phyloP scores from a whole-genome alignment of 1,284 basidiomycete species.

The Pseudozyma hubeiensis region DNA sequence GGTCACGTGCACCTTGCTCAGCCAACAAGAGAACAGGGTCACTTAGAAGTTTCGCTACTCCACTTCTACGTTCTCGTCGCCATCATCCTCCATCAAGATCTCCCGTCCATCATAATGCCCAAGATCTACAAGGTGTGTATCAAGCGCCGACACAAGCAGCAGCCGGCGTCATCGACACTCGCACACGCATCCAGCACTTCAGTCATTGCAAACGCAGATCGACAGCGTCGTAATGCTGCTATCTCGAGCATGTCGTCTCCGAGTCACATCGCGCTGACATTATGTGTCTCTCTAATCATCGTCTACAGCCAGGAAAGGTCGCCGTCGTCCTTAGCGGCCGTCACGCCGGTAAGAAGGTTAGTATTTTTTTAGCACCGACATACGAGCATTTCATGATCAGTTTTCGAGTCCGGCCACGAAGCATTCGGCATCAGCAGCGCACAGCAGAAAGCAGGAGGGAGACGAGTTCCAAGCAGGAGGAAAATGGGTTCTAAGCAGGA shows the following conservation, averaged over 20 bases:
- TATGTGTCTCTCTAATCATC: conserved; percentile 21
- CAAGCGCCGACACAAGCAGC: conserved; percentile 11
- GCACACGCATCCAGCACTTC: conserved; percentile 4
- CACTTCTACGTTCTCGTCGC: conserved; percentile 44
- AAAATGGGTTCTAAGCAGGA: too few relatives aligned
- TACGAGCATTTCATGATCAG: conserved; percentile 18
- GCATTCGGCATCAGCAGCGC: not conserved
- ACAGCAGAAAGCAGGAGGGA: not conserved
- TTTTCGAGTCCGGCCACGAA: conserved; percentile 10
- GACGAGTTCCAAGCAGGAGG: too few relatives aligned
- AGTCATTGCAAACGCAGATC: not conserved
- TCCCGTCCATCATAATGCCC: conserved; percentile 58
- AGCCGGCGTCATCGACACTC: conserved; percentile 18
- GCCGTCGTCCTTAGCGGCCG: conserved; percentile 68
- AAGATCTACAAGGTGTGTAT: conserved; percentile 66
- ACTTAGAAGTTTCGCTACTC: conserved; percentile 20
- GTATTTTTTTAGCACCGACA: conserved; percentile 16
- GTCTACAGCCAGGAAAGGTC: conserved; percentile 99
- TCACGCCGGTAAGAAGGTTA: conserved; percentile 69
- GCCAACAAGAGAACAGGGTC: conserved; percentile 14
- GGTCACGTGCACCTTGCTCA: not conserved
- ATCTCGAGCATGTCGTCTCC: conserved; percentile 1
- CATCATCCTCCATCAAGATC: conserved; percentile 54
- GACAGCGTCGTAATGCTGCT: conserved; percentile 22
- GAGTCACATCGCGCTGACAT: conserved; percentile 13